These are phyloP conservation scores for Euphorbia peplus DNA, from an alignment of 345 rosid genomes.

Conservation along the genomic window DNA sequence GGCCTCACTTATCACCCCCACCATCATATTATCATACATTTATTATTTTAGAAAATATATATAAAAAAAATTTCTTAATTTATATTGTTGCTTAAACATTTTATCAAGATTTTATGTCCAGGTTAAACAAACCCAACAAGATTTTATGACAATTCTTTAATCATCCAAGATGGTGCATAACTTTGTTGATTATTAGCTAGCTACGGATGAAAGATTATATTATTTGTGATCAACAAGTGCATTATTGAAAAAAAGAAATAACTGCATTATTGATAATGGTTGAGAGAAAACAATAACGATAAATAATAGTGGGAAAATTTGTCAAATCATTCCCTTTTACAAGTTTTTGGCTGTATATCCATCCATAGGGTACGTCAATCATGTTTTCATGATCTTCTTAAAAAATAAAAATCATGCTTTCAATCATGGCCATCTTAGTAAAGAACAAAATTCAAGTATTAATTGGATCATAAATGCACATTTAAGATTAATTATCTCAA, in stretches of 20 bases:
- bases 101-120: not conserved
- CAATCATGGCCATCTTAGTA: conserved; percentile 6
- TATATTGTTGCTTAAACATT: no score
- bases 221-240: not conserved
- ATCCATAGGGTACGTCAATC: conserved; percentile 3
- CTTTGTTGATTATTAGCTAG: no score
- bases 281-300: not conserved
- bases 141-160: not conserved
- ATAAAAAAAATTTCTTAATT: no score
- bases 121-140: not conserved
- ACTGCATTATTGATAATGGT: no score
- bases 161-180: not conserved
- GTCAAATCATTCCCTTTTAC: not conserved
- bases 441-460: conserved; percentile 5
- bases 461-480: not conserved
- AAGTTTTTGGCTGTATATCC: not conserved
- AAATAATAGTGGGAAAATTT: not conserved
- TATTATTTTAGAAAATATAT: no score
- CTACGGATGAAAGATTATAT: not conserved
- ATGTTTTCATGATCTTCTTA: not conserved
- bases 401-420: no score
- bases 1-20: no score
- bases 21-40: no score
- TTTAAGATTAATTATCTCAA: not conserved
- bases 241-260: no score